A percentile compares a stretch with the other conserved stretches of the same genome.
These are phyloP conservation scores for Adiantum capillusveneris DNA, from an alignment of 75 land plant species.

Conservation along the genomic window DNA sequence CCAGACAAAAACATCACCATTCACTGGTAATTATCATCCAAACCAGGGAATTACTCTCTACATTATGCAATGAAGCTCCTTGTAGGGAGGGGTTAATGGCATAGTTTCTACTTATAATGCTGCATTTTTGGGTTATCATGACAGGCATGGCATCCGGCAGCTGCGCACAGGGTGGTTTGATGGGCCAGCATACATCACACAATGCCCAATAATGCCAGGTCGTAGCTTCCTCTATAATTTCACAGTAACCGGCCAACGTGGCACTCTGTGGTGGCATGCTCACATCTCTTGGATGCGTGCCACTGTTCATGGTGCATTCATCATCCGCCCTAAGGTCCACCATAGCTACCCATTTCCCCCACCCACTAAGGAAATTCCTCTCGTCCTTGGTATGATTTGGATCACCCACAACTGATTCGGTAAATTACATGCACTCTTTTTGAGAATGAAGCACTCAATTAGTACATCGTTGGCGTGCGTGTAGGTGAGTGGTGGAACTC, in stretches of 20 bases:
- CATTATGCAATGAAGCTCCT: too few species aligned
- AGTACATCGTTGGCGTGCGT: not conserved
- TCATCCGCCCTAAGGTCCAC: constrained; percentile 36
- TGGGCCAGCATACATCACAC: constrained; percentile 61
- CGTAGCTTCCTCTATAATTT: constrained; percentile 48
- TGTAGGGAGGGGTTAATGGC: too few species aligned
- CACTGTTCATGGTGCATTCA: constrained; percentile 44
- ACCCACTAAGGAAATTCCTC: constrained; percentile 50
- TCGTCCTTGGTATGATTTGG: constrained; percentile 40
- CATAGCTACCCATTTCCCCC: constrained; percentile 43
- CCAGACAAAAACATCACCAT: constrained; percentile 36
- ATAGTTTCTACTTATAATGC: too few species aligned
- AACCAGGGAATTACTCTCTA: not conserved
- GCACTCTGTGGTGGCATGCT: constrained; percentile 63
- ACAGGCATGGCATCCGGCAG: constrained; percentile 64
- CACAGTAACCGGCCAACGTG: constrained; percentile 47
- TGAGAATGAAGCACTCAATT: not conserved
- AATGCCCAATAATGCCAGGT: constrained; percentile 54
- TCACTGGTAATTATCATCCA: constrained; percentile 38
- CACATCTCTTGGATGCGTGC: constrained; percentile 59
- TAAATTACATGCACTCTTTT: too few species aligned
- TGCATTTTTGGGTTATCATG: too few species aligned
- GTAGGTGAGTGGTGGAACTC: constrained; percentile 37
- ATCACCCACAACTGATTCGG: not conserved
- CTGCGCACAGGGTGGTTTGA: constrained; percentile 50